These are phyloP conservation scores for Chrysosporium keratinophilum DNA, from an alignment of 2,329 filamentous ascomycete species.

Conservation along the genomic window DNA sequence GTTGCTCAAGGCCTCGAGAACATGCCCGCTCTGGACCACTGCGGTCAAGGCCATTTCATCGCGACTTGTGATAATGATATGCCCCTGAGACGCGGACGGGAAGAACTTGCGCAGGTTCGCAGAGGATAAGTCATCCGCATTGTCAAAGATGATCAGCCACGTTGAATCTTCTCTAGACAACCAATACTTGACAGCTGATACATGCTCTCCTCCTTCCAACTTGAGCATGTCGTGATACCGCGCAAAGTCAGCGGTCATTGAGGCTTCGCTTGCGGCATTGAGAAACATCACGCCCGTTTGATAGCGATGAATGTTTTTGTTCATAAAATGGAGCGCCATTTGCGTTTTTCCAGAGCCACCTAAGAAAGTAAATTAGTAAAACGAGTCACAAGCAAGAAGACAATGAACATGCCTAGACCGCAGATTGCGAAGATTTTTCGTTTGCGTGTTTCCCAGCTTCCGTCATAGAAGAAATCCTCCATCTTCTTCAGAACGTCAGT, in stretches of 20 bases:
- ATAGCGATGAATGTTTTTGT: constrained; percentile 1
- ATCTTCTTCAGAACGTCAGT: neutral
- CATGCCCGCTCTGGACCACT: constrained; percentile 6
- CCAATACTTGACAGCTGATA: constrained; percentile 7
- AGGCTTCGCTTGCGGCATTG: neutral
- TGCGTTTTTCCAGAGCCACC: constrained; percentile 12
- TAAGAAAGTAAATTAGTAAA: neutral
- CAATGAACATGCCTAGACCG: constrained; percentile 2
- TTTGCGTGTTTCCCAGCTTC: neutral
- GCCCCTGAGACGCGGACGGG: neutral
- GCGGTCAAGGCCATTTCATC: constrained; percentile 3
- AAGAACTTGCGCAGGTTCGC: constrained; percentile 5
- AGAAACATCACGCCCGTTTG: constrained; percentile 3
- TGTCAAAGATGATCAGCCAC: constrained; percentile 20
- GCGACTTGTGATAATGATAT: constrained; percentile 14
- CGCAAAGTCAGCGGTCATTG: neutral
- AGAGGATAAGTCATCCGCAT: constrained; percentile 16
- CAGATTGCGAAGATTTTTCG: constrained; percentile 4
- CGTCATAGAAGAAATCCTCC: neutral
- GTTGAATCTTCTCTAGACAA: constrained; percentile 6
- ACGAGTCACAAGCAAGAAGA: neutral
- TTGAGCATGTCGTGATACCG: neutral
- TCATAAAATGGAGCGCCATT: constrained; percentile 1
- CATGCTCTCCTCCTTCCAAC: neutral
- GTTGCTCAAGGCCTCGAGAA: constrained; percentile 3